Base-by-base conservation (phyloP, 371 early-diverging fungal species). In the Mortierella sp. region DNA sequence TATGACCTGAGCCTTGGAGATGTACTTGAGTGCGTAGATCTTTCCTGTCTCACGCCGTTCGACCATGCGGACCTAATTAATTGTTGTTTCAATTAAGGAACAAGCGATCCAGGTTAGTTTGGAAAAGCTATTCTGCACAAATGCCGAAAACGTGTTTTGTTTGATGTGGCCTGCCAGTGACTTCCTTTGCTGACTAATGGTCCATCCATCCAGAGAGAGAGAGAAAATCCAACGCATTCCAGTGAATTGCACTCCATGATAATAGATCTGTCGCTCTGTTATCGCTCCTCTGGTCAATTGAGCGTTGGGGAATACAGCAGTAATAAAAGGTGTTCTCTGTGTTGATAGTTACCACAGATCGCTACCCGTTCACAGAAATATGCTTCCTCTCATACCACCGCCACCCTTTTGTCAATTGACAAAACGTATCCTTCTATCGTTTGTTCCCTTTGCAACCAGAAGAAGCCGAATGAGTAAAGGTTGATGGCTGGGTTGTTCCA, bases 21-120 rank as follows among this genome's bases (percentile, higher is more conserved):
- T 92, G 69, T 92, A 92, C 74, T 92, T 92, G 52, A 92, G 70
- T 9, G 92, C 92, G 68, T 87, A 92, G 16, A 90, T 74, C 29
- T 88, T 89, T 16, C 76, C 77, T 16, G 79, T 70, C 45, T 77
- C 73, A 34, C 76, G 76, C 52, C 81, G 41, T 34, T 86, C 86
- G 44, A 86, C 73, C 79, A 78, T 78, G 34, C 74, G 68, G 41
- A 74, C 74, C 74, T 74, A 66, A 68, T 66, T 37, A 37, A 52
- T 29, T 31, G 16, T 43, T 53, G 7, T 41, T 53, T 26, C 37
- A 13, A 7, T 69, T 41, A 19, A 34, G 16, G 19, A 31, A n/a
- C 53, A 53, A 29, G 14, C 24, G 14, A 7, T 58, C 34, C 34
- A 31, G 2, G 58, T 58, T 58, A 34, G 34, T n/a, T n/a, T n/a